A percentile compares a stretch with the other conserved stretches of the same genome.
phyloP scores from a whole-genome alignment of 2,329 filamentous ascomycete species.

The Colletotrichum filicis region DNA sequence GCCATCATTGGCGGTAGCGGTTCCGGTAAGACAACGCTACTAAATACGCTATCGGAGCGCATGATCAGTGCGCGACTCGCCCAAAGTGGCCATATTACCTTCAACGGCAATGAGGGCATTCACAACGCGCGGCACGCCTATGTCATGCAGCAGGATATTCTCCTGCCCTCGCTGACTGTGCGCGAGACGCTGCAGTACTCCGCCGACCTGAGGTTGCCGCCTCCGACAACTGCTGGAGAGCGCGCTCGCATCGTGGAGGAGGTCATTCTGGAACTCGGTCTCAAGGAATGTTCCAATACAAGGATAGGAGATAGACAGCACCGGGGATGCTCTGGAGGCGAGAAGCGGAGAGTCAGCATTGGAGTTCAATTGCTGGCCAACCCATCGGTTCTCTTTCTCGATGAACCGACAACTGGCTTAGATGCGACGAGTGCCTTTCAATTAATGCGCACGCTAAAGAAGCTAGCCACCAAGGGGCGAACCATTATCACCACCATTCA shows the following conservation, averaged over 20 bases:
- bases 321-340: slow-evolving; percentile 82
- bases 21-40: slow-evolving; percentile 76
- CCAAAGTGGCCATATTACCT: slow-evolving; percentile 66
- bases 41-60: slow-evolving; percentile 78
- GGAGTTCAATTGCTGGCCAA: slow-evolving; percentile 84
- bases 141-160: slow-evolving; percentile 81
- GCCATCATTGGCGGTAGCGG: slow-evolving; percentile 82
- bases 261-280: slow-evolving; percentile 78
- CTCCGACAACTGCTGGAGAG: slow-evolving; percentile 68
- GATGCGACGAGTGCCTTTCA: slow-evolving; percentile 83
- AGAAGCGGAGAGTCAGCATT: slow-evolving; percentile 81
- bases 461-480: slow-evolving; percentile 73
- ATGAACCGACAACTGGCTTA: slow-evolving; percentile 82
- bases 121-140: slow-evolving; percentile 71
- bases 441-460: slow-evolving; percentile 76
- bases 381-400: slow-evolving; percentile 80
- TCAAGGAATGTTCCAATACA: slow-evolving; percentile 83
- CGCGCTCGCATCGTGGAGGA: slow-evolving; percentile 75
- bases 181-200: slow-evolving; percentile 80
- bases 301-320: slow-evolving; percentile 77
- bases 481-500: slow-evolving; percentile 82
- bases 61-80: slow-evolving; percentile 65
- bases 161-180: slow-evolving; percentile 79
- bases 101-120: slow-evolving; percentile 68
- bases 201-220: slow-evolving; percentile 76